These are phyloP conservation scores for Paralagenidium karlingii DNA, from an alignment of 352 stramenopile genomes.

Conservation along the genomic window DNA sequence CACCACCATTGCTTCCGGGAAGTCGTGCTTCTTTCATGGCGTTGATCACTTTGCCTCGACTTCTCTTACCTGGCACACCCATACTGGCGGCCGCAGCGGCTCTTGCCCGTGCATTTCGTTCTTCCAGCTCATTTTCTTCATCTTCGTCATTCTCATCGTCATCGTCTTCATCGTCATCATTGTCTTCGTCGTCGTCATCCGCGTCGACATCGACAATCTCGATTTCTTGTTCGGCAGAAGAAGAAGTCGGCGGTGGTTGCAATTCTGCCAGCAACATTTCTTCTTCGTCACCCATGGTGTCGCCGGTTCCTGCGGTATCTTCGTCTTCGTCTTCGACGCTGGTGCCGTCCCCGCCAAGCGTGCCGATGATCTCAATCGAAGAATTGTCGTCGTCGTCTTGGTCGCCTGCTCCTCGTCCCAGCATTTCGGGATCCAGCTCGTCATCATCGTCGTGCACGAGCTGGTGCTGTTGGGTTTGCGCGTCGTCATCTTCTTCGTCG, in stretches of 20 bases:
- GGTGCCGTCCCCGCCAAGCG: no score
- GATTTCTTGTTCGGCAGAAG: no score
- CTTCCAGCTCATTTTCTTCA: conserved; percentile 9
- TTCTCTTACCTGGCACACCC: no score
- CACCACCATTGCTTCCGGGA: no score
- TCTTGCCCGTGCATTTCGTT: conserved; percentile 7
- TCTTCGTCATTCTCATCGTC: conserved; percentile 25
- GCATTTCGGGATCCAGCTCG: conserved; percentile 3
- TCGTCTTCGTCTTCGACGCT: no score
- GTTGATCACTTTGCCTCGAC: no score
- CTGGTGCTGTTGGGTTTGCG: conserved; percentile 7
- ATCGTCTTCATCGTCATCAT: conserved; percentile 17
- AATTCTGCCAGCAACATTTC: no score
- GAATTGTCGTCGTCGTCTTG: conserved; percentile 5
- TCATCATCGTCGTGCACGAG: conserved; percentile 14
- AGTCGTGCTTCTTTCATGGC: no score
- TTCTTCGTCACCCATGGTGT: no score
- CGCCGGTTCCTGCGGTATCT: no score
- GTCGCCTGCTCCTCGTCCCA: conserved; percentile 5
- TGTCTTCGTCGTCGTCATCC: conserved; percentile 20
- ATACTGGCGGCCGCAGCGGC: conserved; percentile 11
- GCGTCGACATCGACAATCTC: conserved; percentile 13
- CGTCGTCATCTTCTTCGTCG: conserved; percentile 21
- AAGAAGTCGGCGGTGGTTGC: no score
- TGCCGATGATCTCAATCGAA: no score